Evolutionary conservation across 495 filamentous ascomycete genomes (phyloP).

Genomic region (Hypoxylon perforatum): DNA sequence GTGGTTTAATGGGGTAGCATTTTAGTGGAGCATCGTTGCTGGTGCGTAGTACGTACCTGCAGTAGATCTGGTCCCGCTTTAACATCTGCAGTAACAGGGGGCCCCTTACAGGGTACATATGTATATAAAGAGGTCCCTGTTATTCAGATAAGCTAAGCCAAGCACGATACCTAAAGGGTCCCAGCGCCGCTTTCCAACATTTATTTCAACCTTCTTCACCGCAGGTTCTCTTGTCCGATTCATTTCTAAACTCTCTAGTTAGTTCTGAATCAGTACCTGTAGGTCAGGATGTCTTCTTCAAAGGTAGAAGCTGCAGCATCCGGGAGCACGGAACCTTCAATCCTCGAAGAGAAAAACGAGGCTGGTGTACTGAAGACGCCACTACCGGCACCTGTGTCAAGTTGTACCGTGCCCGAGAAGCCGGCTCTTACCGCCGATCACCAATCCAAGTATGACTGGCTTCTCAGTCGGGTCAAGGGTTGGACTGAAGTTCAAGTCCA

Average conservation of each 20-base stretch:
- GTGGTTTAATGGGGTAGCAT: slow-evolving; percentile 30
- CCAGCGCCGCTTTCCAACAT: not conserved
- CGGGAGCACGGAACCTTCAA: slow-evolving; percentile 34
- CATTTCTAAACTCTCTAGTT: not conserved
- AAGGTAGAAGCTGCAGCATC: slow-evolving; percentile 22
- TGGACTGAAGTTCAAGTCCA: slow-evolving; percentile 82
- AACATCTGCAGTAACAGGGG: too few species aligned
- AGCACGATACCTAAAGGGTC: not conserved
- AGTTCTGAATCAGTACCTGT: not conserved
- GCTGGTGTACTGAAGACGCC: slow-evolving; percentile 71
- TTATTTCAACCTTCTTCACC: slow-evolving; percentile 2
- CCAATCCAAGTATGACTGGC: slow-evolving; percentile 79
- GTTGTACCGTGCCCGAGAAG: slow-evolving; percentile 62
- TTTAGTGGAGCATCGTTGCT: not conserved
- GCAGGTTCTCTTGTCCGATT: slow-evolving; percentile 4
- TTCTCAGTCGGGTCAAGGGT: slow-evolving; percentile 72
- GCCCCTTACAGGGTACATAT: too few species aligned
- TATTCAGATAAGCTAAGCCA: slow-evolving; percentile 5
- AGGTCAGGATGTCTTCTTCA: slow-evolving; percentile 45
- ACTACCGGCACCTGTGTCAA: slow-evolving; percentile 69
- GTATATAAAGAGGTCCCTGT: not conserved
- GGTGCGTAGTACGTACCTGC: slow-evolving; percentile 7
- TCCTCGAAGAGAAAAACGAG: slow-evolving; percentile 55
- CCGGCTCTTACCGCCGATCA: slow-evolving; percentile 77
- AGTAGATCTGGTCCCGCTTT: too few species aligned